Percentiles rank a stretch among this genome's conserved stretches.
These are phyloP conservation scores for Epichloe glyceriae DNA, from an alignment of 2,329 filamentous ascomycete genomes.

Conservation along the genomic window DNA sequence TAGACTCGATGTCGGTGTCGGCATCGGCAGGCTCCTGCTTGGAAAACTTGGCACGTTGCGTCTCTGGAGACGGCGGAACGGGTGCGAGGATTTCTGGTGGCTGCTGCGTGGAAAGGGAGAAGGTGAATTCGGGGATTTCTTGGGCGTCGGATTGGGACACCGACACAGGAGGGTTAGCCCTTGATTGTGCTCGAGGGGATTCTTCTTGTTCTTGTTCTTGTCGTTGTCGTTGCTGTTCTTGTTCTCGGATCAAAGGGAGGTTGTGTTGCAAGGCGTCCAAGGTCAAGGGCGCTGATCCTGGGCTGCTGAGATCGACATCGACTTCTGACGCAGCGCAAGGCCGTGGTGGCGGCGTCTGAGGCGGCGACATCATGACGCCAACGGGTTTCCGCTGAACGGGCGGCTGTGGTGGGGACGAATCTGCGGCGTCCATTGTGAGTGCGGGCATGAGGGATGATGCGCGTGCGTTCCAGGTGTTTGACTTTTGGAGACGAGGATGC, in stretches of 20 bases:
- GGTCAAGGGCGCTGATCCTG: constrained; percentile 4
- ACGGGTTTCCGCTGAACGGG: constrained; percentile 15
- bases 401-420: constrained; percentile 9
- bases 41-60: constrained; percentile 11
- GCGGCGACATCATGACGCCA: constrained; percentile 5
- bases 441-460: constrained; percentile 24
- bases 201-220: background rate
- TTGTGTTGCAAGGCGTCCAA: background rate
- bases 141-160: constrained; percentile 9
- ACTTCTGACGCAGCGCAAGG: constrained; percentile 6
- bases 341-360: constrained; percentile 12
- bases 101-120: constrained; percentile 8
- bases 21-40: constrained; percentile 9
- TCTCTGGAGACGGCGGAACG: constrained; percentile 18
- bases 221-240: background rate
- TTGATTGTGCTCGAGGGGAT: background rate
- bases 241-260: background rate
- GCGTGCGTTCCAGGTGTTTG: constrained; percentile 23
- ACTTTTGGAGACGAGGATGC: constrained; percentile 16
- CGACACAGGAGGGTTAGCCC: background rate
- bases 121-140: constrained; percentile 11
- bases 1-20: constrained; percentile 6
- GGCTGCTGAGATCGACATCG: constrained; percentile 2
- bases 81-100: constrained; percentile 18
- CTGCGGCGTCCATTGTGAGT: constrained; percentile 23